Conservation (phyloP, 2,329 filamentous ascomycete genomes). For the Aureobasidium leucospermi region DNA sequence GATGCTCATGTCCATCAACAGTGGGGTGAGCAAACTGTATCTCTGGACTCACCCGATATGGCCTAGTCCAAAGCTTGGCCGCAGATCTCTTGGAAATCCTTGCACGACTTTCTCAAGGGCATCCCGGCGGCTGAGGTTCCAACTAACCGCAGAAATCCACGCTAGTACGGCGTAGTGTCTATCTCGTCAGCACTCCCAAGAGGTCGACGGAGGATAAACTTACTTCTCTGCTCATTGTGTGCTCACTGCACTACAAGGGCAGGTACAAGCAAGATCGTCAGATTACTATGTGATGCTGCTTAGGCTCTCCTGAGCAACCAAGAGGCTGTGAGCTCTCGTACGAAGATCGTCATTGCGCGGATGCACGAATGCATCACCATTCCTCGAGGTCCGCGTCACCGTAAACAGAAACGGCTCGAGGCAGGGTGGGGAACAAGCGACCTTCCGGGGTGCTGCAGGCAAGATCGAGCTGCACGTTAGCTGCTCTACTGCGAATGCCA, state of each 20-base stretch:
- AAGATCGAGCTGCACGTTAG: conserved; percentile 12
- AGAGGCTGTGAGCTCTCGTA: neutral
- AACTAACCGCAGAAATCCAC: neutral
- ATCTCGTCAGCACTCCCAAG: neutral
- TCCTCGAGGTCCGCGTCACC: conserved; percentile 1
- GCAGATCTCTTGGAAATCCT: conserved; percentile 11
- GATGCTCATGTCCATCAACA: neutral
- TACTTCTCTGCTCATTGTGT: neutral
- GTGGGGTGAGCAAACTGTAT: neutral
- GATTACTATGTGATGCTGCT: conserved; percentile 1
- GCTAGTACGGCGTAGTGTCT: neutral
- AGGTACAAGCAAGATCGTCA: neutral
- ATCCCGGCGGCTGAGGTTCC: neutral
- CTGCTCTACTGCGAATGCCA: conserved; percentile 3
- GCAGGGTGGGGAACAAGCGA: neutral
- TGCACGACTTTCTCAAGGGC: neutral
- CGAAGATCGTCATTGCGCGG: neutral
- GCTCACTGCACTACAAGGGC: neutral
- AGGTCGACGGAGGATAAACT: neutral
- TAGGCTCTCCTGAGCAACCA: neutral
- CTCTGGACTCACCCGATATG: neutral
- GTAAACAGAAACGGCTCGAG: neutral
- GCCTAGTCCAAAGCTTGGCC: conserved; percentile 6
- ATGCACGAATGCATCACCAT: conserved; percentile 7
- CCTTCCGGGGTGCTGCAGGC: conserved; percentile 2